Conservation (phyloP, 2,329 filamentous ascomycete genomes). For the Ascochyta koolunga region DNA sequence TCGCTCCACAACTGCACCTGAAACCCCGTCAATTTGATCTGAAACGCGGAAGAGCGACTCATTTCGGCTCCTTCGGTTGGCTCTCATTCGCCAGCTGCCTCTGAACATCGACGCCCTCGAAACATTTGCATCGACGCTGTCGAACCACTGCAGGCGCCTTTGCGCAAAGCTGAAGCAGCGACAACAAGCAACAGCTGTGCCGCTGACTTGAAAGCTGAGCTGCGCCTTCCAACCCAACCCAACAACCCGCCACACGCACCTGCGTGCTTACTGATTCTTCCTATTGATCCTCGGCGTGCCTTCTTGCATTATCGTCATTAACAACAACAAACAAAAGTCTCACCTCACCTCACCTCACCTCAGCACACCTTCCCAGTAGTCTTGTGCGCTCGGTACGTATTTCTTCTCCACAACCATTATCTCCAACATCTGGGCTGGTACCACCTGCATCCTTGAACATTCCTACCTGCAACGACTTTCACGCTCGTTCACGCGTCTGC, state of each 20-base stretch:
- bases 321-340: conserved; percentile 13
- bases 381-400: conserved; percentile 32
- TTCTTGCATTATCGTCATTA: conserved; percentile 2
- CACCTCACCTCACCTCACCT: conserved; percentile 1
- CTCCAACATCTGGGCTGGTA: conserved; percentile 7
- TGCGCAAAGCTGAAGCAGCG: conserved; percentile 21
- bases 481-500: conserved; percentile 5
- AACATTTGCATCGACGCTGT: conserved; percentile 23
- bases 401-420: conserved; percentile 3
- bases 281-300: conserved; percentile 4
- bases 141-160: conserved; percentile 30
- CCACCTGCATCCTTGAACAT: conserved; percentile 7
- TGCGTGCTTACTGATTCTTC: conserved; percentile 2
- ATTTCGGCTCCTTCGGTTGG: conserved; percentile 25
- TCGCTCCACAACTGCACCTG: conserved; percentile 23
- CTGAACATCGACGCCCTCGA: conserved; percentile 17
- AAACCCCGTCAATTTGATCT: conserved; percentile 39
- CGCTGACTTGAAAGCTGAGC: conserved; percentile 16
- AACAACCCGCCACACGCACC: conserved; percentile 4
- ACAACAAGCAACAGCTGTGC: conserved; percentile 20
- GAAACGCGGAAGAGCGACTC: conserved; percentile 42
- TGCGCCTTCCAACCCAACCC: conserved; percentile 12
- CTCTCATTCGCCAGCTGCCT: conserved; percentile 34
- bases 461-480: conserved; percentile 9
- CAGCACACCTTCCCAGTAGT: conserved; percentile 13